Percentiles rank a stretch among this genome's conserved stretches.
Evolutionary conservation across 2,329 filamentous ascomycete genomes (phyloP).

Genomic region (Colletotrichum zoysiae): DNA sequence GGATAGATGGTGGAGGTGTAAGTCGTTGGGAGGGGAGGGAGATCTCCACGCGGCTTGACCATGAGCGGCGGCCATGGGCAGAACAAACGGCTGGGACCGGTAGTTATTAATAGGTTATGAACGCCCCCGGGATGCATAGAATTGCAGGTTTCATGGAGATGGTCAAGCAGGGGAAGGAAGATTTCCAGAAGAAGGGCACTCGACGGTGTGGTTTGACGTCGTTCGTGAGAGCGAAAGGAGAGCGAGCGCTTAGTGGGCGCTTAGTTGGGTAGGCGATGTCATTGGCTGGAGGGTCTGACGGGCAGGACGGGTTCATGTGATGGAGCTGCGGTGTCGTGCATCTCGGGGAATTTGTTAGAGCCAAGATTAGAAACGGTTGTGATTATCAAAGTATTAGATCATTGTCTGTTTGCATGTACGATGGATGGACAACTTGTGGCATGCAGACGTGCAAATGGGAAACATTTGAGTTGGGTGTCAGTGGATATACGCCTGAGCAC

Average conservation of each 20-base stretch:
- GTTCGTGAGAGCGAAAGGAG: neutral
- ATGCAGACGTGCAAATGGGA: neutral
- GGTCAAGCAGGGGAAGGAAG: conserved; percentile 16
- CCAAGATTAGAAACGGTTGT: conserved; percentile 34
- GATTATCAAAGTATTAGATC: neutral
- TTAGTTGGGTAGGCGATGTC: conserved; percentile 33
- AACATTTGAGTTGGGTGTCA: neutral
- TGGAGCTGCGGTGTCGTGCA: conserved; percentile 33
- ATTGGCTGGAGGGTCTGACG: conserved; percentile 28
- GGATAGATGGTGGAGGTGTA: neutral
- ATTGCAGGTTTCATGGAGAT: neutral
- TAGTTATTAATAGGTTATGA: conserved; percentile 41
- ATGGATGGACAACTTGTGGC: neutral
- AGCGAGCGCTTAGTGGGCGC: conserved; percentile 43
- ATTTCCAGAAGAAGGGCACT: conserved; percentile 29
- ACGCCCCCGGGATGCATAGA: conserved; percentile 14
- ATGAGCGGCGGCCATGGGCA: conserved; percentile 7
- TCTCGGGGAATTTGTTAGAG: conserved; percentile 25
- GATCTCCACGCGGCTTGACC: conserved; percentile 22
- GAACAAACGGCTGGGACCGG: conserved; percentile 23
- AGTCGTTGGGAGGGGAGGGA: conserved; percentile 6
- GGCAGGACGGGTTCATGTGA: conserved; percentile 32
- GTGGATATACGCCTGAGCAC: neutral
- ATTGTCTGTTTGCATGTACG: neutral
- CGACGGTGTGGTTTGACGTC: conserved; percentile 20